A percentile compares a stretch with the other conserved stretches of the same genome.
Evolutionary conservation across 176 grass and related monocot genomes (phyloP).

Genomic region (Carex scoparia): DNA sequence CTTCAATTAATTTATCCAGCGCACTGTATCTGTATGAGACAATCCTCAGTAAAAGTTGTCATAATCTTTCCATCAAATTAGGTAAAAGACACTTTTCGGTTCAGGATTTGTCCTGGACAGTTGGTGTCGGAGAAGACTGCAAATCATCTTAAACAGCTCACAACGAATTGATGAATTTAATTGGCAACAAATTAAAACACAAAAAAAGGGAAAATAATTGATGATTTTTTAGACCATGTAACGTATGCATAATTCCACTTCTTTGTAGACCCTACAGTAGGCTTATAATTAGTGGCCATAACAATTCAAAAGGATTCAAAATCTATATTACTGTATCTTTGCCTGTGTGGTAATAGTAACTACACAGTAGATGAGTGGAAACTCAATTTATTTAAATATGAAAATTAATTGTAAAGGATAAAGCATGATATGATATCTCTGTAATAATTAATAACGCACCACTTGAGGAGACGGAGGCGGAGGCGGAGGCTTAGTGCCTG

Average conservation of each 20-base stretch:
- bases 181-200: neutral
- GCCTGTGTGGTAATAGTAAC: neutral
- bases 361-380: neutral
- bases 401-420: neutral
- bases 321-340: neutral
- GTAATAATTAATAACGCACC: neutral
- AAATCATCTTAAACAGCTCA: neutral
- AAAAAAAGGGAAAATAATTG: neutral
- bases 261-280: no score
- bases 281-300: neutral
- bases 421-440: neutral
- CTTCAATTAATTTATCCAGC: neutral
- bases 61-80: neutral
- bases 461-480: neutral
- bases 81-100: conserved; percentile 2
- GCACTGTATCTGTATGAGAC: neutral
- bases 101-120: no score
- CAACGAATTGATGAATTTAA: neutral
- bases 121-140: no score
- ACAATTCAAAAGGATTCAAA: neutral
- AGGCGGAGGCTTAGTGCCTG: neutral
- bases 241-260: no score
- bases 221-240: neutral
- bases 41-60: neutral
- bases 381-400: neutral